Evolutionary conservation across 768 basidiomycete genomes (phyloP).

Genomic region (Suillus weaverae): DNA sequence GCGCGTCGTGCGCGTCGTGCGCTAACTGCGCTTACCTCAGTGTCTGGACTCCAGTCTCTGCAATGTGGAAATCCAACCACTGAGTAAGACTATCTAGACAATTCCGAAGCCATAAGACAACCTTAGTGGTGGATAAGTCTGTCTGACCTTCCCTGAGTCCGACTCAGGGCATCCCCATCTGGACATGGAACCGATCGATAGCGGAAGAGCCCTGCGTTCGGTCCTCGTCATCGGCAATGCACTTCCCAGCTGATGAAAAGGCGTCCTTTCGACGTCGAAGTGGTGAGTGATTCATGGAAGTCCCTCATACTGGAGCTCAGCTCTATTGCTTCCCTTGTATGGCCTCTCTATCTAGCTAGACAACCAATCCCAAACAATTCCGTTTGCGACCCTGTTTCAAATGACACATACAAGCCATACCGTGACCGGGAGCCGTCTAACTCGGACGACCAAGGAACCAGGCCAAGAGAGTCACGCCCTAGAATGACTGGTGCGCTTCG

Average conservation of each 20-base stretch:
- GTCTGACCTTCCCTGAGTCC: neutral
- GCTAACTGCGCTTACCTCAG: neutral
- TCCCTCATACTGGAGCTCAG: neutral
- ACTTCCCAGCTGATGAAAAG: neutral
- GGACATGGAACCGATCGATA: neutral
- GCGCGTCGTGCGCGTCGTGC: neutral
- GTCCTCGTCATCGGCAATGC: neutral
- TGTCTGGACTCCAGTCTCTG: neutral
- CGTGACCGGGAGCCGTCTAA: neutral
- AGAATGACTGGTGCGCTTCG: neutral
- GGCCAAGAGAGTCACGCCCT: neutral
- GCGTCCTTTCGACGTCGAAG: neutral
- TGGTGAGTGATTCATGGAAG: neutral
- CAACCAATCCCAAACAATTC: neutral
- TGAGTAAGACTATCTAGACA: no score
- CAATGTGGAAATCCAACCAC: neutral
- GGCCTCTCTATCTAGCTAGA: neutral
- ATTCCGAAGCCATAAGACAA: no score
- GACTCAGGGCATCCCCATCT: neutral
- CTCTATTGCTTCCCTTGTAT: neutral
- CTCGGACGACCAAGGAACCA: no score
- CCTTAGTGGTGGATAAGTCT: neutral
- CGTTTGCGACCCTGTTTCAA: neutral
- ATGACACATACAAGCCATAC: neutral
- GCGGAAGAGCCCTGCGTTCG: neutral